These are phyloP conservation scores for Penicillium manginii DNA, from an alignment of 495 filamentous ascomycete species.

Conservation along the genomic window DNA sequence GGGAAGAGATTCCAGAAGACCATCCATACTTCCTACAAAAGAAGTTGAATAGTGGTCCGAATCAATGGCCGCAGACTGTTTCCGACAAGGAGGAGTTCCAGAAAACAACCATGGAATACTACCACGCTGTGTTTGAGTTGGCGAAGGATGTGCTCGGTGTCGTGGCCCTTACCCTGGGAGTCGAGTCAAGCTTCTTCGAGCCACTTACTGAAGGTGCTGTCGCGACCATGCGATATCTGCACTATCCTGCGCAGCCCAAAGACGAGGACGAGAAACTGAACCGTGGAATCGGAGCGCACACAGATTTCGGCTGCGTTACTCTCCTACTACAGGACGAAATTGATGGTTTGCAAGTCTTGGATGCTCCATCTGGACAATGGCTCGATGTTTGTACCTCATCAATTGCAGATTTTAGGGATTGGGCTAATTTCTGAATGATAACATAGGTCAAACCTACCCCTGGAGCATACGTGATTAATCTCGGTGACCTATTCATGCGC, in stretches of 20 bases:
- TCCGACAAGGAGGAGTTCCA: conserved; percentile 46
- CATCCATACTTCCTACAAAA: conserved; percentile 43
- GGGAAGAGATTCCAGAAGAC: conserved; percentile 46
- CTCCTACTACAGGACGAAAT: conserved; percentile 52
- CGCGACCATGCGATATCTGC: conserved; percentile 47
- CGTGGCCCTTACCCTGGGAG: conserved; percentile 35
- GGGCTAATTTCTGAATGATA: conserved; percentile 16
- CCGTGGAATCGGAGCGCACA: conserved; percentile 52
- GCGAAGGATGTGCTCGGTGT: conserved; percentile 36
- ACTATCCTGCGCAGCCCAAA: conserved; percentile 49
- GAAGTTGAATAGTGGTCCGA: conserved; percentile 48
- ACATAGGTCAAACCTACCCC: conserved; percentile 50
- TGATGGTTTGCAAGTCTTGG: conserved; percentile 56
- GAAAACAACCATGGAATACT: conserved; percentile 52
- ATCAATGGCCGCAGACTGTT: conserved; percentile 52
- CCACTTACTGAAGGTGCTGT: conserved; percentile 38
- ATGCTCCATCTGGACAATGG: conserved; percentile 43
- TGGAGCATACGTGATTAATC: conserved; percentile 58
- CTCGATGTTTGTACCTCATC: conserved; percentile 48
- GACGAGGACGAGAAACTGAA: conserved; percentile 42
- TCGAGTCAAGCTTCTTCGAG: conserved; percentile 39
- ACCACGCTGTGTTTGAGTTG: conserved; percentile 39
- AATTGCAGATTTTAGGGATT: background rate
- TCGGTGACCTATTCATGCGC: conserved; percentile 62
- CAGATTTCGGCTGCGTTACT: conserved; percentile 50